Evolutionary conservation across 1,284 basidiomycete genomes (phyloP).

Genomic region (Vanrija humicola): DNA sequence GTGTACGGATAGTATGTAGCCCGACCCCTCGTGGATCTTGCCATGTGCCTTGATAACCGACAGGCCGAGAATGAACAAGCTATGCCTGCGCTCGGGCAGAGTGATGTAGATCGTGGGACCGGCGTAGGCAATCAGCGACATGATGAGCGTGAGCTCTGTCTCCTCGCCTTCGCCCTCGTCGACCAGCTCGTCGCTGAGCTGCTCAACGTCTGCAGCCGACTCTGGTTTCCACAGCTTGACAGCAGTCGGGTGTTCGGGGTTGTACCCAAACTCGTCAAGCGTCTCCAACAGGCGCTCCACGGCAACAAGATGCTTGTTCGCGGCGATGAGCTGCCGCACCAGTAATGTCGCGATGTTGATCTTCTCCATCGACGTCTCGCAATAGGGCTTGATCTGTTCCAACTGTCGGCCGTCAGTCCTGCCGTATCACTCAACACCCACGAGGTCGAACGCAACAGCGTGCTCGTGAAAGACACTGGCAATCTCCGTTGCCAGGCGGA

Average conservation of each 20-base stretch:
- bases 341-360: conserved; percentile 20
- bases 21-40: conserved; percentile 16
- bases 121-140: conserved; percentile 26
- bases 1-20: conserved; percentile 21
- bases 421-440: too few species aligned
- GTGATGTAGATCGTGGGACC: conserved; percentile 29
- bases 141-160: conserved; percentile 18
- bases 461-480: conserved; percentile 23
- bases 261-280: conserved; percentile 22
- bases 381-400: conserved; percentile 14
- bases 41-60: conserved; percentile 18
- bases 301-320: conserved; percentile 12
- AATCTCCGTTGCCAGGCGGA: conserved; percentile 19
- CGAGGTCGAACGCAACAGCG: conserved; percentile 13
- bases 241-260: conserved; percentile 12
- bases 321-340: conserved; percentile 23
- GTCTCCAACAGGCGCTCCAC: conserved; percentile 14
- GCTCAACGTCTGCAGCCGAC: conserved; percentile 16
- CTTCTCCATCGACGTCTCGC: conserved; percentile 16
- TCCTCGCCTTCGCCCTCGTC: conserved; percentile 7
- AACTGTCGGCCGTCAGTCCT: conserved; percentile 2
- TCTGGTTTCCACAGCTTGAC: conserved; percentile 10
- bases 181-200: conserved; percentile 3
- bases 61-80: conserved; percentile 22
- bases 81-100: conserved; percentile 10